Conservation (phyloP, 805 yeast genomes). For the Naumovozyma baii region DNA sequence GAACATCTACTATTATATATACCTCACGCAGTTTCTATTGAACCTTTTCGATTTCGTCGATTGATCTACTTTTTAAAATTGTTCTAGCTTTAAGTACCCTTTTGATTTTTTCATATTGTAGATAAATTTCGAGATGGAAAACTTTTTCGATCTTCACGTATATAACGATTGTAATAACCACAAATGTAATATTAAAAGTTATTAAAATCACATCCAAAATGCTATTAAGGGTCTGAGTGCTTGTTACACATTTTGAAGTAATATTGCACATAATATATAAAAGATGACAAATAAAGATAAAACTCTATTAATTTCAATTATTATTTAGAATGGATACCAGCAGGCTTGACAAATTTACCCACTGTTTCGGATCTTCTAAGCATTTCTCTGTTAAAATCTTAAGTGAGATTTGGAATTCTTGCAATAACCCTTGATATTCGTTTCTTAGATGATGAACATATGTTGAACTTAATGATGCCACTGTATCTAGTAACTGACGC, state of each 20-base stretch:
- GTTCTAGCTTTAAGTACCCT: too few relatives aligned
- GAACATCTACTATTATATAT: too few relatives aligned
- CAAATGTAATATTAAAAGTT: background rate
- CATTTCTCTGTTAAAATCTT: constrained; percentile 23
- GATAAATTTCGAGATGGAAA: background rate
- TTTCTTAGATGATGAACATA: constrained; percentile 21
- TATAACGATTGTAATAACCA: background rate
- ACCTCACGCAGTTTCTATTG: too few relatives aligned
- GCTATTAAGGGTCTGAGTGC: too few relatives aligned
- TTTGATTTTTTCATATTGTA: background rate
- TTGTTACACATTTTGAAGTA: too few relatives aligned
- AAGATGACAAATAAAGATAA: too few relatives aligned
- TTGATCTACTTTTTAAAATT: too few relatives aligned
- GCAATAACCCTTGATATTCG: constrained; percentile 25
- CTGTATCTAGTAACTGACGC: constrained; percentile 6
- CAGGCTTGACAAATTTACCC: constrained; percentile 7
- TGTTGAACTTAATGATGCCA: constrained; percentile 19
- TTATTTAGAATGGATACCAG: constrained; percentile 3
- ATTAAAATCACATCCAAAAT: background rate
- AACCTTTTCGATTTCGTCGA: too few relatives aligned
- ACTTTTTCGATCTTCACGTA: background rate
- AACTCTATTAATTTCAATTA: too few relatives aligned
- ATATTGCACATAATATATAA: too few relatives aligned
- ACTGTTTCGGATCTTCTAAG: constrained; percentile 9
- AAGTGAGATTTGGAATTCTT: constrained; percentile 22